Evolutionary conservation across 2,329 filamentous ascomycete species (phyloP), one percentile per base, ranked within the genome.

Genomic region (Monosporascus sp.): DNA sequence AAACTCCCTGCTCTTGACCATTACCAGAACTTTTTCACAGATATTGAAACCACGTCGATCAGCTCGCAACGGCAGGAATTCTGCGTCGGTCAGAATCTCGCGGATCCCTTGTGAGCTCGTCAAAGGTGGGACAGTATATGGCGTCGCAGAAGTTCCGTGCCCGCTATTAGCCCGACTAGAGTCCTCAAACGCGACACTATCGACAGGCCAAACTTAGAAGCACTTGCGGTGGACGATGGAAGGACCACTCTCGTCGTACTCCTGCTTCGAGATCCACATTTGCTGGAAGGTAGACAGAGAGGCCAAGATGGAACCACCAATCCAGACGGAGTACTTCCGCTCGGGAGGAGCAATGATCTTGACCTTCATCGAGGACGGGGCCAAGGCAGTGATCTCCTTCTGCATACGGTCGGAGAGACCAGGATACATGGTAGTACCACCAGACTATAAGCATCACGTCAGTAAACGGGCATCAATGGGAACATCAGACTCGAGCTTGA

Each of bases 181-280:
- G 44, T 34, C 3, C 41, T 20, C 6, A 20, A 14, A 37, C 24
- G 18, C 31, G 42, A 50, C n/a, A 48, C 38, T 25, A 14, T 34
- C 20, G 47, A 38, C 51, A 46, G 27, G 58, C 73, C 68, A 72
- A 86, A 85, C 87, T 96, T 96, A 97, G 89, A 97, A 97, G 90
- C 93, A 97, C 90, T 97, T 97, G 88, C 92, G 90, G 89, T 97
- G 93, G 71, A 97, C 93, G 74, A 97, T 97, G 72, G 92, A 97
- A 70, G 93, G 94, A 81, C 93, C 93, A 78, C 88, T 94, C 90
- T 97, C 94, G 83, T 99, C 94, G 87, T 97, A 97, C 85, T 97
- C 93, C 83, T 99, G 94, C 91, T 99, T 99, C 71, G 94, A 99
- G 87, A 99, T 97, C 94, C 94, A 99, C 94, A 99, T 99, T 83